Percentiles rank a stretch among this genome's conserved stretches.
Evolutionary conservation across 2,329 filamentous ascomycete genomes (phyloP).

Genomic region (Phialophora expanda): DNA sequence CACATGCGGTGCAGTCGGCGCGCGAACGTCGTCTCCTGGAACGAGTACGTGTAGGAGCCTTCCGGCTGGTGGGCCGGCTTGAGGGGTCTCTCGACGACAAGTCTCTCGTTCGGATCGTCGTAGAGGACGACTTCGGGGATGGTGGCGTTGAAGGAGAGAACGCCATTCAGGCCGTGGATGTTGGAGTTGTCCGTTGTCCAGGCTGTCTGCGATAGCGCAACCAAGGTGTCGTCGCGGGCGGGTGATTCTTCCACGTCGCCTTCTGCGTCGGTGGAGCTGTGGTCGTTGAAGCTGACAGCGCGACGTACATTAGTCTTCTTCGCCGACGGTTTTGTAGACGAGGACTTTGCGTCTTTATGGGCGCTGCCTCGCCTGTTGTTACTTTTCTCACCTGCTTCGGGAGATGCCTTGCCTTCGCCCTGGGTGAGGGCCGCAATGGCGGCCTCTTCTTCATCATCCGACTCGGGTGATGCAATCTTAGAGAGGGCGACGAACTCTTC

Average conservation of each 20-base stretch:
- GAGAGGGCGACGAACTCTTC: constrained; percentile 32
- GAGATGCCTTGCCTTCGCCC: constrained; percentile 10
- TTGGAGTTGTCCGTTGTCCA: constrained; percentile 24
- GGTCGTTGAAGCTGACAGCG: constrained; percentile 18
- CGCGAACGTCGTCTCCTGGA: constrained; percentile 70
- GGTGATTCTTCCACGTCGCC: constrained; percentile 25
- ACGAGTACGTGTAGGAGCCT: constrained; percentile 62
- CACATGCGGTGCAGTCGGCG: constrained; percentile 71
- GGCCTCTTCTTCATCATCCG: constrained; percentile 37
- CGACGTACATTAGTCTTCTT: constrained; percentile 15
- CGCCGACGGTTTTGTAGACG: constrained; percentile 1
- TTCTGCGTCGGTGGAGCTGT: constrained; percentile 22
- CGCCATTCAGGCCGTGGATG: constrained; percentile 30
- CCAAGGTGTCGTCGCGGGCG: constrained; percentile 13
- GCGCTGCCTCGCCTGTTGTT: constrained; percentile 9
- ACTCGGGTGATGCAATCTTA: constrained; percentile 27
- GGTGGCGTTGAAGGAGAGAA: constrained; percentile 28
- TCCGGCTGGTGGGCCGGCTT: constrained; percentile 18
- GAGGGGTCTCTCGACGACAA: constrained; percentile 42
- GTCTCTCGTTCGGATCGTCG: constrained; percentile 21
- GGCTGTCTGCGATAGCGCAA: constrained; percentile 21
- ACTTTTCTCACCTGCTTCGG: constrained; percentile 18
- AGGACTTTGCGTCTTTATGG: constrained; percentile 13
- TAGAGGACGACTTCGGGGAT: constrained; percentile 27
- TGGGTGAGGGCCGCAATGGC: constrained; percentile 22